These are phyloP conservation scores for Lodderomyces oxycetoniae DNA, from an alignment of 1,139 yeast genomes.

Conservation along the genomic window DNA sequence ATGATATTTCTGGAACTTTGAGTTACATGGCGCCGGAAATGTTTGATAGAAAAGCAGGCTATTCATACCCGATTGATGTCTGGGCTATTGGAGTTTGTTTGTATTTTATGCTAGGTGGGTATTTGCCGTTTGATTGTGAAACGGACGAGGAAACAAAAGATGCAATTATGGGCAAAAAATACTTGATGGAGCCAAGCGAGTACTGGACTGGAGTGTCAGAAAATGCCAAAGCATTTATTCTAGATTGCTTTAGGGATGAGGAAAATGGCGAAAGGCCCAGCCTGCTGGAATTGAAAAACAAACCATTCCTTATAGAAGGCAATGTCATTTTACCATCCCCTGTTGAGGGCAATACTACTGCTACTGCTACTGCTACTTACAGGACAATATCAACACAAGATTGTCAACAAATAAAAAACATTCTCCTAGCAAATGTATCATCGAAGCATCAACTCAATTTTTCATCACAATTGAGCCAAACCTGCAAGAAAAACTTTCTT, in stretches of 20 bases:
- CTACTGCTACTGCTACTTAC: too few species aligned
- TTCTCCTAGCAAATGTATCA: too few species aligned
- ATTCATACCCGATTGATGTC: constrained; percentile 59
- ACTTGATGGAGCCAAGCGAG: constrained; percentile 54
- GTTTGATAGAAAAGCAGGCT: constrained; percentile 45
- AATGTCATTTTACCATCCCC: too few species aligned
- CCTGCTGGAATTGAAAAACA: not conserved
- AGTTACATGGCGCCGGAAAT: constrained; percentile 77
- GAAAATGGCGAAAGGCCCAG: constrained; percentile 40
- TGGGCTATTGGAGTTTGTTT: constrained; percentile 78
- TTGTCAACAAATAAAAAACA: too few species aligned
- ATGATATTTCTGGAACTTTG: constrained; percentile 55
- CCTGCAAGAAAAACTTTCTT: too few species aligned
- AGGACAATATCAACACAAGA: too few species aligned
- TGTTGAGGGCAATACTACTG: too few species aligned
- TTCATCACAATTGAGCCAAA: too few species aligned
- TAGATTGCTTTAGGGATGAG: constrained; percentile 57
- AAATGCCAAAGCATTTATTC: constrained; percentile 55
- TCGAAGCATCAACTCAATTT: too few species aligned
- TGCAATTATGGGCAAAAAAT: constrained; percentile 56
- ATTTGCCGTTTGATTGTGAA: constrained; percentile 77
- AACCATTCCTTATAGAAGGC: too few species aligned
- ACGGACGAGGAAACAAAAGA: constrained; percentile 63
- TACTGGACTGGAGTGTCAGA: constrained; percentile 54
- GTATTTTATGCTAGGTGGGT: constrained; percentile 69